Evolutionary conservation across 768 basidiomycete species (phyloP).

Genomic region (Auricularia sp.): DNA sequence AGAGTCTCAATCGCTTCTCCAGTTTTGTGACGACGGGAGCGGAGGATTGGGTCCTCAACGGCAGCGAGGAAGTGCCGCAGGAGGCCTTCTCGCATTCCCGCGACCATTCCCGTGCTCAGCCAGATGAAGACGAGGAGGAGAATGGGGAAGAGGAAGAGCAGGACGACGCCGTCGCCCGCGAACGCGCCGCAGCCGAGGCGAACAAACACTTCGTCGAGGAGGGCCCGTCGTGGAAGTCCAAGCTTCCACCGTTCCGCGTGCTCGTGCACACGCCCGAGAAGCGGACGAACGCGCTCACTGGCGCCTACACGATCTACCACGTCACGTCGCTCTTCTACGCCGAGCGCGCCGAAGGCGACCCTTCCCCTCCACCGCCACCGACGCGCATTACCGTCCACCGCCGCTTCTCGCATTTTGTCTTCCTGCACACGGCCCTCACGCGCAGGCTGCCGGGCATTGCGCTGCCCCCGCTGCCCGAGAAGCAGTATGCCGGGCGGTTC

Average conservation of each 20-base stretch:
- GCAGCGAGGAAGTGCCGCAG: slow-evolving; percentile 22
- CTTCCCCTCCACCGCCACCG: slow-evolving; percentile 26
- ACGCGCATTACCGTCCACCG: slow-evolving; percentile 64
- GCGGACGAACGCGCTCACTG: slow-evolving; percentile 51
- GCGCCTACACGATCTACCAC: slow-evolving; percentile 65
- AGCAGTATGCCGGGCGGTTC: slow-evolving; percentile 75
- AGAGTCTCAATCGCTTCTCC: slow-evolving; percentile 75
- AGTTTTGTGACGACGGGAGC: slow-evolving; percentile 80
- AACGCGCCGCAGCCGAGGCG: slow-evolving; percentile 41
- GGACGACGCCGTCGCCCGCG: slow-evolving; percentile 1
- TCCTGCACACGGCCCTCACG: slow-evolving; percentile 61
- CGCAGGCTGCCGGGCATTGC: slow-evolving; percentile 65
- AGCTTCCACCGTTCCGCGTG: slow-evolving; percentile 61
- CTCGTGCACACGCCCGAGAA: slow-evolving; percentile 78
- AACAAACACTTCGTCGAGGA: slow-evolving; percentile 64
- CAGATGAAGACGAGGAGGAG: slow-evolving; percentile 26
- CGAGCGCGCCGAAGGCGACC: slow-evolving; percentile 13
- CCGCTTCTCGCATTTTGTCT: slow-evolving; percentile 77
- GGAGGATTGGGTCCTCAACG: slow-evolving; percentile 73
- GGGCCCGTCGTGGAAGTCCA: slow-evolving; percentile 64
- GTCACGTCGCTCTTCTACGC: slow-evolving; percentile 64
- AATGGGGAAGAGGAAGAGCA: slow-evolving; percentile 22
- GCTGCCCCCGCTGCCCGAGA: slow-evolving; percentile 75
- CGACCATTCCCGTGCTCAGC: not conserved
- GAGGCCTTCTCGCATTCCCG: slow-evolving; percentile 3